Percentiles rank a stretch among this genome's conserved stretches.
Conservation (phyloP, 2,329 filamentous ascomycete species). For the Aureobasidium sp. region DNA sequence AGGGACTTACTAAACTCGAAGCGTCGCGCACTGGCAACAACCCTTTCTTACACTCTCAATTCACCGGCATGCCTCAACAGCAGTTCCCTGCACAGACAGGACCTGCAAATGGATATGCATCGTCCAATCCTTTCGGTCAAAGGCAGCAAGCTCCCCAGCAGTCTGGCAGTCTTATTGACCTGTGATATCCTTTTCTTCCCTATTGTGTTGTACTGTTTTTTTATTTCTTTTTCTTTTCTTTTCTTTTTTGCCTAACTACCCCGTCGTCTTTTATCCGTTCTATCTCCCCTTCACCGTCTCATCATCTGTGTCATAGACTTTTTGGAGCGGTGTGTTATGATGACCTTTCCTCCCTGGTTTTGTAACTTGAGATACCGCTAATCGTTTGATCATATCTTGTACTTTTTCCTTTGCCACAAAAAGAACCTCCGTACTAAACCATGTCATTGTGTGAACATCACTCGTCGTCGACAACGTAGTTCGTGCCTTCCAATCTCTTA, state of each 20-base stretch:
- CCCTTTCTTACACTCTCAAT: conserved; percentile 79
- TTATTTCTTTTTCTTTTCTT: too few relatives aligned
- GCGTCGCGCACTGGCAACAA: conserved; percentile 66
- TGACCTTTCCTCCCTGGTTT: not conserved
- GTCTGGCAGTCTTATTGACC: conserved; percentile 51
- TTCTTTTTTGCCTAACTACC: not conserved
- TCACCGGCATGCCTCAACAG: conserved; percentile 54
- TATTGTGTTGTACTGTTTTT: not conserved
- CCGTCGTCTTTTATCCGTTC: not conserved
- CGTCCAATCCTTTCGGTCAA: conserved; percentile 47
- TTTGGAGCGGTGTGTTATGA: not conserved
- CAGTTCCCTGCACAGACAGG: conserved; percentile 34
- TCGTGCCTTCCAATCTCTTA: not conserved
- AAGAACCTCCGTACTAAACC: not conserved
- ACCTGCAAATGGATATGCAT: conserved; percentile 38
- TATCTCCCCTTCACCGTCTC: not conserved
- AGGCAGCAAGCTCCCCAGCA: conserved; percentile 34
- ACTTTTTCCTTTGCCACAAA: not conserved
- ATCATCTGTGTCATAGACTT: conserved; percentile 10
- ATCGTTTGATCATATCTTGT: conserved; percentile 7
- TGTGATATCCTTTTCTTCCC: conserved; percentile 28
- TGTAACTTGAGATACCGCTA: conserved; percentile 11
- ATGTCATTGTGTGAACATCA: not conserved
- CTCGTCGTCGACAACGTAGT: not conserved
- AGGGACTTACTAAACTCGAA: conserved; percentile 65